Percentiles rank a stretch among this genome's conserved stretches.
Evolutionary conservation across 2,329 filamentous ascomycete species (phyloP).

Genomic region (Thelonectria discophora): DNA sequence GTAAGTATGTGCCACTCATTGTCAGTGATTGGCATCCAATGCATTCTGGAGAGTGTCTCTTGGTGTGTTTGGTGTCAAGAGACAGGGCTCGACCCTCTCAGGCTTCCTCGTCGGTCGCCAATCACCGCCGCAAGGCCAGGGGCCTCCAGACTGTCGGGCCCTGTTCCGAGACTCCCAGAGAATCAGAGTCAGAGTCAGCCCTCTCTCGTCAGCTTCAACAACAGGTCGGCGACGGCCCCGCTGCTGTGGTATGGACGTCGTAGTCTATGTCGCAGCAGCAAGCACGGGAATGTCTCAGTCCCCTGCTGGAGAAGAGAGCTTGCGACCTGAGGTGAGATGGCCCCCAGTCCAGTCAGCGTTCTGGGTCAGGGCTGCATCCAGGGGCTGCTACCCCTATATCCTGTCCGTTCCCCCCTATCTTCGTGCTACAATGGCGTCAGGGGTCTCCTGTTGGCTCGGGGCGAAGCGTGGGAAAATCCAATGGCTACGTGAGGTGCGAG

Average conservation of each 20-base stretch:
- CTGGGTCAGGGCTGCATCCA: constrained; percentile 16
- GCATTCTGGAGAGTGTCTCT: background rate
- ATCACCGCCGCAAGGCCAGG: background rate
- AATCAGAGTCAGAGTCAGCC: background rate
- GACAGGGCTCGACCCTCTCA: constrained; percentile 7
- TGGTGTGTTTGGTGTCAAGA: constrained; percentile 9
- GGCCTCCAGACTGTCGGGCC: constrained; percentile 15
- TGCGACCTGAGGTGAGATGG: constrained; percentile 20
- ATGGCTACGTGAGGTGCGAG: background rate
- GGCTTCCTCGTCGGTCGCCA: constrained; percentile 1
- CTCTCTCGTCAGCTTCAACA: background rate
- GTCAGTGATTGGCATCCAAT: constrained; percentile 16
- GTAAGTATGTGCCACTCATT: constrained; percentile 15
- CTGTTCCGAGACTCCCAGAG: constrained; percentile 2
- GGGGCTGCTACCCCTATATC: constrained; percentile 25
- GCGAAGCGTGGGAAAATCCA: constrained; percentile 6
- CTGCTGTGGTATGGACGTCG: too few relatives aligned
- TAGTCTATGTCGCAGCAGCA: background rate
- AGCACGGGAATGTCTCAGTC: constrained; percentile 18
- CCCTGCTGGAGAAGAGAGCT: constrained; percentile 6
- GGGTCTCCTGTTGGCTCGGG: constrained; percentile 25
- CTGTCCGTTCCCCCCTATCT: constrained; percentile 33
- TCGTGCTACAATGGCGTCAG: constrained; percentile 34
- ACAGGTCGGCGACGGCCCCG: background rate
- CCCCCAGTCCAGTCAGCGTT: constrained; percentile 11